Percentiles rank a stretch among this genome's conserved stretches.
These are phyloP conservation scores for Vigna reflexopilosa DNA, from an alignment of 306 rosid genomes.

Conservation along the genomic window DNA sequence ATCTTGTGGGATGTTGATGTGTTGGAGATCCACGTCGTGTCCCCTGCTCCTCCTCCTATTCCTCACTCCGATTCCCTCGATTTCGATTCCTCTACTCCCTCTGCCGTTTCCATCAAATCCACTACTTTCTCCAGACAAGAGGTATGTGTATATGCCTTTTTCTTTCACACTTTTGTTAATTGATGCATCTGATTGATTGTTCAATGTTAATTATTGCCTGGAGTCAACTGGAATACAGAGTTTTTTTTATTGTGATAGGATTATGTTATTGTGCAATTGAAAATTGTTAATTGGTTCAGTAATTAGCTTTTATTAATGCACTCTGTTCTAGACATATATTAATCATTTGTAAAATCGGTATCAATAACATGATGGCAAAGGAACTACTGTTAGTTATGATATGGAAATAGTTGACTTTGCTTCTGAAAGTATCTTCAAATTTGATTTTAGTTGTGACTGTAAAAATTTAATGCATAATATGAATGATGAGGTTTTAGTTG, in stretches of 20 bases:
- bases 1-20: conserved; percentile 77
- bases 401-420: not conserved
- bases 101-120: conserved; percentile 54
- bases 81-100: conserved; percentile 61
- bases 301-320: not conserved
- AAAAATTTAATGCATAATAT: too few relatives aligned
- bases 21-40: conserved; percentile 66
- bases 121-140: conserved; percentile 57
- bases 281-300: not conserved
- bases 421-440: too few relatives aligned
- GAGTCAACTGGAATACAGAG: not conserved
- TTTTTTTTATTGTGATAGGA: too few relatives aligned
- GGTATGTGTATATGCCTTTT: conserved; percentile 45
- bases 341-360: too few relatives aligned
- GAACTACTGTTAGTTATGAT: not conserved
- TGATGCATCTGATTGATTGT: not conserved
- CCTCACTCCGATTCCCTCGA: conserved; percentile 72
- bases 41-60: conserved; percentile 55
- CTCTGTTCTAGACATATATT: too few relatives aligned
- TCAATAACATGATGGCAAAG: too few relatives aligned
- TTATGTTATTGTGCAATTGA: not conserved
- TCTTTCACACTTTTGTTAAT: not conserved
- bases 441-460: too few relatives aligned
- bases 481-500: too few relatives aligned
- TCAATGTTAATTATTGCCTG: conserved; percentile 6